Evolutionary conservation across 257 asterid genomes (phyloP).

Genomic region (Echites panduratus): DNA sequence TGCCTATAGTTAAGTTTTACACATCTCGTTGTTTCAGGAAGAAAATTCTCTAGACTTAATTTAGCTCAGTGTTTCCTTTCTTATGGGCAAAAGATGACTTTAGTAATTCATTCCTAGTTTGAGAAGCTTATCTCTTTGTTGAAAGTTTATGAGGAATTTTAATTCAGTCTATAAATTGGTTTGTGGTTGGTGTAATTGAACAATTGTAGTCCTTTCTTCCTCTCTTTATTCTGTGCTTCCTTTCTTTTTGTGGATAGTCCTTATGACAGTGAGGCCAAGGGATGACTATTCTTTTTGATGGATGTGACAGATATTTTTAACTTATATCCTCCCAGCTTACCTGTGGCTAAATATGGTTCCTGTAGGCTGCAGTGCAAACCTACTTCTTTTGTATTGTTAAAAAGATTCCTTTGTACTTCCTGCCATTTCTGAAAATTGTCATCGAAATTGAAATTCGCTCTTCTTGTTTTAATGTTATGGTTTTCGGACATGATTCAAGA

Average conservation of each 20-base stretch:
- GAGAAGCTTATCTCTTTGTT: not conserved
- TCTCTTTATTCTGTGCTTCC: no score
- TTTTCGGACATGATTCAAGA: not conserved
- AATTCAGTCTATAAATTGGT: not conserved
- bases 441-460: not conserved
- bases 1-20: not conserved
- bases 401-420: not conserved
- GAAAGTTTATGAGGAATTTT: not conserved
- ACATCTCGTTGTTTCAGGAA: not conserved
- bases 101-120: not conserved
- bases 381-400: not conserved
- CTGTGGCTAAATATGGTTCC: not conserved
- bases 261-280: not conserved
- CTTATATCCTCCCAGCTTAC: not conserved
- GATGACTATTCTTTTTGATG: not conserved
- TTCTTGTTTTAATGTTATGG: not conserved
- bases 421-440: not conserved
- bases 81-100: not conserved
- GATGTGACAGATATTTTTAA: not conserved
- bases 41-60: not conserved
- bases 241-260: no score
- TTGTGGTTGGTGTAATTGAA: not conserved
- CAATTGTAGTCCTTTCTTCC: no score
- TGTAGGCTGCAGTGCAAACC: not conserved
- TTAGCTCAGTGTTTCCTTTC: not conserved